Percentiles rank a stretch among this genome's conserved stretches.
Evolutionary conservation across 768 basidiomycete genomes (phyloP).

Genomic region (Kwoniella dejecticola): DNA sequence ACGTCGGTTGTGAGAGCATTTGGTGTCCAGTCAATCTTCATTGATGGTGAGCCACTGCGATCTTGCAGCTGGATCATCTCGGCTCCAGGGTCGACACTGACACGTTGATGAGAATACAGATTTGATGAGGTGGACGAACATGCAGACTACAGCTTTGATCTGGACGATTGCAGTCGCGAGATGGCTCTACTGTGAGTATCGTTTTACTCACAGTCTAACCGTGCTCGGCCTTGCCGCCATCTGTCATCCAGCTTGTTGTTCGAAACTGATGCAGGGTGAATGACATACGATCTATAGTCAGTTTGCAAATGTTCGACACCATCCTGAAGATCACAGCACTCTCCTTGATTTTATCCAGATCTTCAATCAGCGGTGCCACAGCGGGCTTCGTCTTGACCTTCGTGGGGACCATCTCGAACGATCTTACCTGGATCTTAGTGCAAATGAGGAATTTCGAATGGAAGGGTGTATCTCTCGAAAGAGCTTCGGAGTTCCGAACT

Average conservation of each 20-base stretch:
- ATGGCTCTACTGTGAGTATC: slow-evolving; percentile 37
- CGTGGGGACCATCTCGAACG: slow-evolving; percentile 23
- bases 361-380: slow-evolving; percentile 27
- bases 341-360: slow-evolving; percentile 17
- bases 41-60: slow-evolving; percentile 29
- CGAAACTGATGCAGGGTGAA: too few species aligned
- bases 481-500: slow-evolving; percentile 39
- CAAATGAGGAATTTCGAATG: slow-evolving; percentile 33
- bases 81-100: too few species aligned
- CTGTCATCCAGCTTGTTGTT: too few species aligned
- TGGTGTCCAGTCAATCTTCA: slow-evolving; percentile 35
- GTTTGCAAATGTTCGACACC: slow-evolving; percentile 25
- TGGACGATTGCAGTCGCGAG: slow-evolving; percentile 22
- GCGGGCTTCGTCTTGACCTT: slow-evolving; percentile 44
- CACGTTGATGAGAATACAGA: too few species aligned
- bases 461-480: slow-evolving; percentile 37
- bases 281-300: slow-evolving; percentile 23
- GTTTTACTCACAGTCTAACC: too few species aligned
- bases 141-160: slow-evolving; percentile 21
- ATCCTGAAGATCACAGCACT: slow-evolving; percentile 29
- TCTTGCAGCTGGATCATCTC: too few species aligned
- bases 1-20: slow-evolving; percentile 47
- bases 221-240: too few species aligned
- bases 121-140: slow-evolving; percentile 25
- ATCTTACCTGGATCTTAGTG: slow-evolving; percentile 29